Evolutionary conservation across 2,329 filamentous ascomycete species (phyloP), one percentile per base, ranked within the genome.

Genomic region (Trichothecium sympodiale): DNA sequence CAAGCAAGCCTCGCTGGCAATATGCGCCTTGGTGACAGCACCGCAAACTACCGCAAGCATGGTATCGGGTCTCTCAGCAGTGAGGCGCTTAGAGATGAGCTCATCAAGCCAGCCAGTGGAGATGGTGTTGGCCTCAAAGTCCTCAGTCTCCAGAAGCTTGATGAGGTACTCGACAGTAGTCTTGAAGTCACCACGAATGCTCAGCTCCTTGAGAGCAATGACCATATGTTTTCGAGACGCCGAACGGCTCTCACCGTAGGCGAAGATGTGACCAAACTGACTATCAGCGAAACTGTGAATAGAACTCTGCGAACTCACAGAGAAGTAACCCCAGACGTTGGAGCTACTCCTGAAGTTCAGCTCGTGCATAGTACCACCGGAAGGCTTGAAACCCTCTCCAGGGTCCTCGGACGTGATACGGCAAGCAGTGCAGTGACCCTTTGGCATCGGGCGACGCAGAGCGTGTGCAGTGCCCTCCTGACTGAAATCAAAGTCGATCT

Each of bases 241-340:
- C 34, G 87, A 82, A 59, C 91, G 80, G 68, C 93, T 98, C 71
- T 98, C 91, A 42, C 91, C 91, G 51, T 96, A 98, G 35, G 91
- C 93, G 61, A 98, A 98, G 49, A 98, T 98, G 65, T 98, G 91
- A 64, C 91, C 91, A 51, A 98, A 98, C 56, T 98, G 91, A 54
- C 84, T 93, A 67, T 98, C 91, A 7, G 91, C 96, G 73, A 94
- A 98, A 62, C 86, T 95, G 76, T 98, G 91, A 46, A 98, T 98
- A 62, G 88, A 88, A 66, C 88, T 89, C 38, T 87, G 81, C 8
- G 88, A 91, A 67, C 88, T 85, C 59, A 98, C 91, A 36, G 91
- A 98, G 77, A 98, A 98, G 65, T 98, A 98, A 72, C 91, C 91
- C 91, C 91, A 98, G 38, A 96, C 91, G 49, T 98, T 98, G 44